These are phyloP conservation scores for Cucurbitaria berberidis DNA, from an alignment of 2,329 filamentous ascomycete species.

Conservation along the genomic window DNA sequence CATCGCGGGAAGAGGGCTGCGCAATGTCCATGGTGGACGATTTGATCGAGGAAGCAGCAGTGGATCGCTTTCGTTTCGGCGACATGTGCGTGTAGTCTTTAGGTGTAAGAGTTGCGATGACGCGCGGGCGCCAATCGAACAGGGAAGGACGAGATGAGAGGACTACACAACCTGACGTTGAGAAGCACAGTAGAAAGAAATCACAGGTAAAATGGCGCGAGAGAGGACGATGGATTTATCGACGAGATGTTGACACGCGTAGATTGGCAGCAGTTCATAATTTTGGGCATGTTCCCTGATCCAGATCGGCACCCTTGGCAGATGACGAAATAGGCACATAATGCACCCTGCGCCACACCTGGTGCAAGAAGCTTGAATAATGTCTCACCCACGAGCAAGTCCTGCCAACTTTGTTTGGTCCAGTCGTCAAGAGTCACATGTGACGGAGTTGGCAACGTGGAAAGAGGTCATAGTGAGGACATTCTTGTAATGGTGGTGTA, in stretches of 20 bases:
- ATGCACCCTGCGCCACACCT: slow-evolving; percentile 24
- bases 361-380: background rate
- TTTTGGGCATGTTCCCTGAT: slow-evolving; percentile 33
- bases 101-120: slow-evolving; percentile 2
- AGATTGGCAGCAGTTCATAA: slow-evolving; percentile 25
- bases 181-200: background rate
- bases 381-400: slow-evolving; percentile 24
- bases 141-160: slow-evolving; percentile 5
- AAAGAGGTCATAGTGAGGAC: background rate
- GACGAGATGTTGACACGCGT: slow-evolving; percentile 25
- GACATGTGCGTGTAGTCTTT: slow-evolving; percentile 37
- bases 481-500: background rate
- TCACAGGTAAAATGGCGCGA: background rate
- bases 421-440: slow-evolving; percentile 4
- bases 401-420: slow-evolving; percentile 19
- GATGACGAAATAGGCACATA: slow-evolving; percentile 27
- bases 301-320: slow-evolving; percentile 30
- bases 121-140: slow-evolving; percentile 12
- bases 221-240: background rate
- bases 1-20: slow-evolving; percentile 79
- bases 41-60: slow-evolving; percentile 58
- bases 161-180: background rate
- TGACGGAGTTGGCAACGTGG: background rate
- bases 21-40: slow-evolving; percentile 63
- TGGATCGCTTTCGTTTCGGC: slow-evolving; percentile 81